These are phyloP conservation scores for Acer yangbiense DNA, from an alignment of 345 rosid genomes.

Conservation along the genomic window DNA sequence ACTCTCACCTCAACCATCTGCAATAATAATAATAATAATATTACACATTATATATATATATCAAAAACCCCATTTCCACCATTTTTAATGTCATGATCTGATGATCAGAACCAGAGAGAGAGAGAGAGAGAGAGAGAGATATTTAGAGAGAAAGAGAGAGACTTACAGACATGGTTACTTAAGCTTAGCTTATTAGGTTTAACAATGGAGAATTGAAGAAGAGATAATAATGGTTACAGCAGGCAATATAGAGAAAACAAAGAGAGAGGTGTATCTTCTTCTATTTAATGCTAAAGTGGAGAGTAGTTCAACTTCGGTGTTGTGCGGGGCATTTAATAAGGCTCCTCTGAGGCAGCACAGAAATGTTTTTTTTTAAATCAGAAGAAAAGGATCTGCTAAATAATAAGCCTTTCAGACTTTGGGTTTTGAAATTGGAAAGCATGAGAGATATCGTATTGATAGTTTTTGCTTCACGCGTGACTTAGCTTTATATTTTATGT, in stretches of 20 bases:
- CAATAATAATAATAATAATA: conserved; percentile 12
- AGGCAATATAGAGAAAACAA: neutral
- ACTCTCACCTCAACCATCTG: conserved; percentile 88
- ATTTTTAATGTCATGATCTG: neutral
- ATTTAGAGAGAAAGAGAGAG: neutral
- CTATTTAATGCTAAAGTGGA: neutral
- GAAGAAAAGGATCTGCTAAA: too few species aligned
- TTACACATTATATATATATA: too few species aligned
- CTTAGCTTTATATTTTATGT: conserved; percentile 21
- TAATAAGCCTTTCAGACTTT: conserved; percentile 23
- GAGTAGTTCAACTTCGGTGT: neutral
- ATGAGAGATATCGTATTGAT: conserved; percentile 16
- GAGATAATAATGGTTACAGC: neutral
- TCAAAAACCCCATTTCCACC: neutral
- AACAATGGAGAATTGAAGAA: neutral
- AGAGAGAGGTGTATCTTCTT: too few species aligned
- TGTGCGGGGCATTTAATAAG: conserved; percentile 10
- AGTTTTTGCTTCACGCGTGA: conserved; percentile 49
- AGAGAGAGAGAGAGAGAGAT: neutral
- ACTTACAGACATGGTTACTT: conserved; percentile 58
- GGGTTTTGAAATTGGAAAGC: conserved; percentile 57
- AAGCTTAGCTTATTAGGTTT: neutral
- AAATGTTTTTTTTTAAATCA: neutral
- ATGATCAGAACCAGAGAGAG: neutral
- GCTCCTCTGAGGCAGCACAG: conserved; percentile 6